Base-by-base conservation (phyloP, 2,329 filamentous ascomycete species). In the Bipolaris sorokiniana region DNA sequence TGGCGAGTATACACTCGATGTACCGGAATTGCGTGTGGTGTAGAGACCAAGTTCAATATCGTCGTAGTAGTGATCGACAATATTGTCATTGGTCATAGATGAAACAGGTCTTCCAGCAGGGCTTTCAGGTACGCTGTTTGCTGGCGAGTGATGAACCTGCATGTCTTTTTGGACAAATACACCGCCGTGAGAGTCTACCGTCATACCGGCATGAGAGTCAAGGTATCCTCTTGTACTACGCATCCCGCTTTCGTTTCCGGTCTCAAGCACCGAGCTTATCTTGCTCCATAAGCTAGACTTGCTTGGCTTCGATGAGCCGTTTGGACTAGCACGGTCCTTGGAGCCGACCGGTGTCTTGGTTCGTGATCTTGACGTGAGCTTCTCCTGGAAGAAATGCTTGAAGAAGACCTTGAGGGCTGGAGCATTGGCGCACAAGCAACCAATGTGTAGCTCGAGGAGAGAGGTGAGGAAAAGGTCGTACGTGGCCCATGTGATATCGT, bases 381-480 rank as follows among this genome's bases (percentile, higher is more conserved):
- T 66, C 2, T 71, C 68, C 3, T 62, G 54, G 64, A 74, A 66
- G 61, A 68, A 68, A 41, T 69, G 63, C 33, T 63, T 68, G 67
- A 73, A 73, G 51, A 74, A 73, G n/a, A 73, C 65, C 36, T 74
- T 74, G 7, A 72, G 56, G 1, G 69, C 64, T 2, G 72, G 72
- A 1, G 67, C 67, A 9, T 73, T 73, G 9, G 71, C 71, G 44
- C 72, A 74, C 15, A 72, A 68, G 6, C 61, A 65, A 1, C 71
- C 72, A 10, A 74, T 60, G 23, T 73, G 67, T 1, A 73, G 50
- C 54, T 74, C 71, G 7, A 73, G 44, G 48, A 73, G 52, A 2
- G 64, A 58, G 23, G 58, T 62, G 1, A 67, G 45, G 18, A 66
- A 66, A 4, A 63, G 48, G 20, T 69, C 53, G 63, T 65, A 68